Conservation (phyloP, 129 eudicot species). For the Artemisia annua region DNA sequence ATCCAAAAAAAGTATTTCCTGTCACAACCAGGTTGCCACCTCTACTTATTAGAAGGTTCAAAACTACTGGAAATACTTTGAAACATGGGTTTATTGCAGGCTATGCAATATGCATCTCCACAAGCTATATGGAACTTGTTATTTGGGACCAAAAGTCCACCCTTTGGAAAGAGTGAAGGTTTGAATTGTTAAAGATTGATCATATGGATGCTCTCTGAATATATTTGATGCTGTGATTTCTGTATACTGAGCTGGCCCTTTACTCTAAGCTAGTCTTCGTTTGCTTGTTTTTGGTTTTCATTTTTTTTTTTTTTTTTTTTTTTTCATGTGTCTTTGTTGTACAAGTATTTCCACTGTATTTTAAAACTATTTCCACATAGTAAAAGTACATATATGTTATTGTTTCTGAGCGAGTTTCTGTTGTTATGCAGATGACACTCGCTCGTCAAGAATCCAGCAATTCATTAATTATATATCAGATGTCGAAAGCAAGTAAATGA, state of each 20-base stretch:
- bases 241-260: neutral
- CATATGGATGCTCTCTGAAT: constrained; percentile 9
- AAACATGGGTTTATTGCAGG: constrained; percentile 52
- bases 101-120: constrained; percentile 96
- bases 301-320: neutral
- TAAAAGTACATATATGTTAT: neutral
- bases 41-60: neutral
- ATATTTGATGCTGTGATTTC: constrained; percentile 11
- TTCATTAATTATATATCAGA: constrained; percentile 80
- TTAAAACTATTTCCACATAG: neutral
- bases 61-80: constrained; percentile 6
- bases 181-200: constrained; percentile 22
- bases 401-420: constrained; percentile 22
- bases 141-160: constrained; percentile 63
- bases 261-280: neutral
- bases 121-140: constrained; percentile 86
- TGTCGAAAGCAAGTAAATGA: constrained; percentile 65
- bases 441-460: constrained; percentile 65
- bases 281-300: neutral
- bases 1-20: neutral
- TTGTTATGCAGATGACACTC: constrained; percentile 56
- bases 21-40: constrained; percentile 1
- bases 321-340: neutral
- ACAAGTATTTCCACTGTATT: neutral
- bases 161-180: constrained; percentile 67